Evolutionary conservation across 805 yeast species (phyloP), one percentile per base, ranked within the genome.

Genomic region (Teunomyces panamensis): DNA sequence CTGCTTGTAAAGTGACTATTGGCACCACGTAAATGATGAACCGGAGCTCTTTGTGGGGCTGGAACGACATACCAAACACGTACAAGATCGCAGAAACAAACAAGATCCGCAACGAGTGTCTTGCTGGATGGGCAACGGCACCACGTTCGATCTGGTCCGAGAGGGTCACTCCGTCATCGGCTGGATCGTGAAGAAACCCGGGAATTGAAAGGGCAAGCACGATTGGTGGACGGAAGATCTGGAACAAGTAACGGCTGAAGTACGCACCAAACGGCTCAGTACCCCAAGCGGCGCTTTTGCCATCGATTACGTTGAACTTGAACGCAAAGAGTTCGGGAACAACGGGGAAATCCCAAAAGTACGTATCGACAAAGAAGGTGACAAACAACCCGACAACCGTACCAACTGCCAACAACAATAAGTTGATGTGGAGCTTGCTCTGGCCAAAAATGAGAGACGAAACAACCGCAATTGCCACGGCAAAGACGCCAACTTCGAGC

Each of bases 21-120:
- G 97, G 97, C 3, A 86, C 68, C 0, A 83, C 70, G 63, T 91
- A 92, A 13, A 85, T 71, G 35, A 92, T 81, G 59, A 92, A 92
- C 56, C 97, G 78, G 96, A 96, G 89, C 70, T 92, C 98, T 62
- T 92, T 92, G 58, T 92, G 97, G 2, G 94, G 90, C 64, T 87
- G 94, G 44, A 84, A 63, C 0, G 97, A 89, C 77, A 90, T 76
- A 4, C 81, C 57, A 1, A 70, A 51, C n/a, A 90, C 74, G 59
- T 72, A 91, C 11, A 79, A 44, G 1, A 83, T 36, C 0, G 86
- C 68, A 1, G 89, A 71, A 13, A 78, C 49, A 1, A 79, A 72
- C 26, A 84, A 58, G 5, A 83, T 65, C 35, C 78, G 74, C 42
- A 73, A 54, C 3, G 74, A 65, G 51, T 71, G 56, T 49, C 47